Conservation (phyloP, 176 grass and related monocot species). For the Musa itinerans region DNA sequence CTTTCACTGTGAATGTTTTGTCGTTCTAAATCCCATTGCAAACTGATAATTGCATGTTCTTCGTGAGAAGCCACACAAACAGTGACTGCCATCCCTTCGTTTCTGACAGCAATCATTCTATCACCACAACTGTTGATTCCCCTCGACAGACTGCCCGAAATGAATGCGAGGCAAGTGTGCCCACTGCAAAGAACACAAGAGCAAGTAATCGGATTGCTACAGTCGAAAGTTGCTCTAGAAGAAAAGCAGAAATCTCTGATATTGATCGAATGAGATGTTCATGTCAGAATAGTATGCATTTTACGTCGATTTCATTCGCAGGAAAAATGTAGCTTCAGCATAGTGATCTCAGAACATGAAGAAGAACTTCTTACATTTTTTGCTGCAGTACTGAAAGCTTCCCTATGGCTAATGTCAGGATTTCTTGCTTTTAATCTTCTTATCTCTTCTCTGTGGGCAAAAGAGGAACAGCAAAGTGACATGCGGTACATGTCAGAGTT, state of each 20-base stretch:
- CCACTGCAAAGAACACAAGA: neutral
- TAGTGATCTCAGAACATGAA: neutral
- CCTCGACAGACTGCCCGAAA: neutral
- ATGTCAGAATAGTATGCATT: too few relatives aligned
- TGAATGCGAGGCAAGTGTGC: neutral
- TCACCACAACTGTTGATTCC: neutral
- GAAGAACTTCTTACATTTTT: neutral
- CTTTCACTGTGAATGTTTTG: too few relatives aligned
- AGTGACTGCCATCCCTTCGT: too few relatives aligned
- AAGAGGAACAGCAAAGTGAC: neutral
- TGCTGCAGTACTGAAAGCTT: conserved; percentile 67
- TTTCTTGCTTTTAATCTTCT: conserved; percentile 52
- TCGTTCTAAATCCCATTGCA: too few relatives aligned
- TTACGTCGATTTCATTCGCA: neutral
- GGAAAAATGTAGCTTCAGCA: neutral
- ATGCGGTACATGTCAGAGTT: neutral
- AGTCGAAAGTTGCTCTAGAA: too few relatives aligned
- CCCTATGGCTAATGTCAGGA: conserved; percentile 56
- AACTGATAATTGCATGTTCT: too few relatives aligned
- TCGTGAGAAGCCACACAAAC: too few relatives aligned
- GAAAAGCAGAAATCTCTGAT: too few relatives aligned
- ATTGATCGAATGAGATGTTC: too few relatives aligned
- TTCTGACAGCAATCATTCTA: too few relatives aligned
- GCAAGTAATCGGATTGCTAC: neutral
- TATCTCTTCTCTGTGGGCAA: conserved; percentile 47